Evolutionary conservation across 306 rosid genomes (phyloP), one percentile per base, ranked within the genome.

Genomic region (Acacia confusa): DNA sequence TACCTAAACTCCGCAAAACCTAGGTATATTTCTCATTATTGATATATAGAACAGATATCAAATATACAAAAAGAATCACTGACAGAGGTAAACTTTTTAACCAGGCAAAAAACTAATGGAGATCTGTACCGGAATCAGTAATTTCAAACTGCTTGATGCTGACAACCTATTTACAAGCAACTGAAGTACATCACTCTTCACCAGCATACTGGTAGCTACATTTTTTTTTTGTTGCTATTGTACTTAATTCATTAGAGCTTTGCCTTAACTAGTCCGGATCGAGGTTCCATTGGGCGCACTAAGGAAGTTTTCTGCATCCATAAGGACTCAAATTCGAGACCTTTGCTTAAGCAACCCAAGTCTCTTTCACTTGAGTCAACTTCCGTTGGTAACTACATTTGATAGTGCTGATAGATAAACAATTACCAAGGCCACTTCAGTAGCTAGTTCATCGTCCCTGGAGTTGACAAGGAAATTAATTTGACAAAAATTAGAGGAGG

Each of bases 341-440:
- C n/a, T n/a, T n/a, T n/a, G n/a, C n/a, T n/a, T n/a, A n/a, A n/a
- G n/a, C n/a, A n/a, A n/a, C n/a, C n/a, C n/a, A n/a, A n/a, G n/a
- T n/a, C n/a, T n/a, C n/a, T n/a, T n/a, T n/a, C n/a, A n/a, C n/a
- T n/a, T n/a, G n/a, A n/a, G n/a, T n/a, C n/a, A n/a, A n/a, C n/a
- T n/a, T n/a, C n/a, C n/a, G n/a, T n/a, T n/a, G n/a, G n/a, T n/a
- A n/a, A n/a, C n/a, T n/a, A n/a, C n/a, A 84, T 96, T 91, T 86
- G 98, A 93, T 85, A 93, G 97, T 20, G 98, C 97, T 15, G 98
- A 93, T 20, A 96, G 92, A 88, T 96, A 96, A 79, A 92, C 98
- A 76, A 91, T 90, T 57, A 96, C 97, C 99, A 97, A 96, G 72
- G 97, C 97, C 79, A 93, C 94, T 87, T 96, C 99, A 81, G 98